These are phyloP conservation scores for Podospora didyma DNA, from an alignment of 495 filamentous ascomycete genomes.

Conservation along the genomic window DNA sequence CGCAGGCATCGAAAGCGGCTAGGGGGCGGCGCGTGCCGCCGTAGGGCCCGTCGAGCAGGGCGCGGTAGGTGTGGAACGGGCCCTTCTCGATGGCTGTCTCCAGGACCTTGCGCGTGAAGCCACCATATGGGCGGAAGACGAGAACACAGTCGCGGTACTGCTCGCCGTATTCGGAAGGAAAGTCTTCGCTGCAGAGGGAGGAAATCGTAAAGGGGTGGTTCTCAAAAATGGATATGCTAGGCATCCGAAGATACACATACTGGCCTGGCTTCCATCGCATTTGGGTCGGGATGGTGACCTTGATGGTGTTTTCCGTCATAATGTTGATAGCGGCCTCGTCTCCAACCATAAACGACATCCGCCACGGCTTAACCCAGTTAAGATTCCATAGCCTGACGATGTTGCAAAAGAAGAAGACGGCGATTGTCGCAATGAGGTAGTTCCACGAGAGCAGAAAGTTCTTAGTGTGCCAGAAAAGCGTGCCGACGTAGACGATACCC, in stretches of 20 bases:
- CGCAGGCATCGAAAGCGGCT: constrained; percentile 88
- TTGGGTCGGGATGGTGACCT: constrained; percentile 87
- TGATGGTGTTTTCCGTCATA: constrained; percentile 87
- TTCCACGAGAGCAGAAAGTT: constrained; percentile 90
- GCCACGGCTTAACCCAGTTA: constrained; percentile 82
- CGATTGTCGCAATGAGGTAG: constrained; percentile 80
- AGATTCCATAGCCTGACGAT: constrained; percentile 65
- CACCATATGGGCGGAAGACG: constrained; percentile 85
- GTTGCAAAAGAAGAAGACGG: constrained; percentile 70
- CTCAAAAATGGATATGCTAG: constrained; percentile 80
- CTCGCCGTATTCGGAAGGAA: constrained; percentile 82
- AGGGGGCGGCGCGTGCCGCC: constrained; percentile 89
- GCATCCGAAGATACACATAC: constrained; percentile 92
- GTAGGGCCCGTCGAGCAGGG: constrained; percentile 90
- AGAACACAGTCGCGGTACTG: constrained; percentile 82
- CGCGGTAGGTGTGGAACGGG: constrained; percentile 81
- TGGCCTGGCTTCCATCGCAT: constrained; percentile 92
- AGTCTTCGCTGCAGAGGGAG: constrained; percentile 77
- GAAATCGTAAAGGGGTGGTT: constrained; percentile 97
- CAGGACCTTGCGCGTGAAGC: constrained; percentile 80
- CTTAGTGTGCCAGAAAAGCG: constrained; percentile 94
- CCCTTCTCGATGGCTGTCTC: constrained; percentile 73
- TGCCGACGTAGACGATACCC: constrained; percentile 71
- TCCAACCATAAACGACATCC: constrained; percentile 73
- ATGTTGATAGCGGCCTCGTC: constrained; percentile 84